Conservation (phyloP, 2,329 filamentous ascomycete genomes). For the Knufia petricola region DNA sequence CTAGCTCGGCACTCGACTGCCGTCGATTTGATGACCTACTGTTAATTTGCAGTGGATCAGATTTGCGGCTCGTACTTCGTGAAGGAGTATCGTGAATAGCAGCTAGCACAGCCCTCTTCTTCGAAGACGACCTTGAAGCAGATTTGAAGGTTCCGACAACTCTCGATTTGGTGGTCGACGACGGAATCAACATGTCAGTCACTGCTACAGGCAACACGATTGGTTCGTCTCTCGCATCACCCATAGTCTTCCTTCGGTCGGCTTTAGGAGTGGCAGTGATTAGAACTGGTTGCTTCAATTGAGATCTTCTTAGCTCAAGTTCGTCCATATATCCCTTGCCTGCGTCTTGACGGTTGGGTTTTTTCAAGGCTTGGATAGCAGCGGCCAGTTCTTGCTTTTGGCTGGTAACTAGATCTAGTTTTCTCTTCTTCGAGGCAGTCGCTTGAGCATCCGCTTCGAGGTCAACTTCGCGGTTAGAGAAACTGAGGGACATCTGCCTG, state of each 20-base stretch:
- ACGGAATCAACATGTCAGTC: slow-evolving; percentile 15
- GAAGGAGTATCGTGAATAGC: slow-evolving; percentile 34
- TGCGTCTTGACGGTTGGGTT: slow-evolving; percentile 39
- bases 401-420: slow-evolving; percentile 36
- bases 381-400: slow-evolving; percentile 41
- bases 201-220: slow-evolving; percentile 13
- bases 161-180: slow-evolving; percentile 26
- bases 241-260: slow-evolving; percentile 27
- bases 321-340: slow-evolving; percentile 37
- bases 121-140: slow-evolving; percentile 13
- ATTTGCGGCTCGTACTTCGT: slow-evolving; percentile 25
- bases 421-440: slow-evolving; percentile 37
- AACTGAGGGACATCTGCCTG: slow-evolving; percentile 36
- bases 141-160: slow-evolving; percentile 12
- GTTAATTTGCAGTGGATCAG: slow-evolving; percentile 10
- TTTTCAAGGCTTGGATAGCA: slow-evolving; percentile 38
- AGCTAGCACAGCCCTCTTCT: slow-evolving; percentile 20
- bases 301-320: slow-evolving; percentile 32
- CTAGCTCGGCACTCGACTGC: background rate
- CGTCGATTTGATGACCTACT: background rate
- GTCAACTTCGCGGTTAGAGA: slow-evolving; percentile 41
- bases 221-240: slow-evolving; percentile 13
- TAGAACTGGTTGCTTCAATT: slow-evolving; percentile 36
- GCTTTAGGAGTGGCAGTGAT: slow-evolving; percentile 41
- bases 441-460: slow-evolving; percentile 36